Base-by-base conservation (phyloP, 2,329 filamentous ascomycete genomes). In the Coniochaeta sp. region DNA sequence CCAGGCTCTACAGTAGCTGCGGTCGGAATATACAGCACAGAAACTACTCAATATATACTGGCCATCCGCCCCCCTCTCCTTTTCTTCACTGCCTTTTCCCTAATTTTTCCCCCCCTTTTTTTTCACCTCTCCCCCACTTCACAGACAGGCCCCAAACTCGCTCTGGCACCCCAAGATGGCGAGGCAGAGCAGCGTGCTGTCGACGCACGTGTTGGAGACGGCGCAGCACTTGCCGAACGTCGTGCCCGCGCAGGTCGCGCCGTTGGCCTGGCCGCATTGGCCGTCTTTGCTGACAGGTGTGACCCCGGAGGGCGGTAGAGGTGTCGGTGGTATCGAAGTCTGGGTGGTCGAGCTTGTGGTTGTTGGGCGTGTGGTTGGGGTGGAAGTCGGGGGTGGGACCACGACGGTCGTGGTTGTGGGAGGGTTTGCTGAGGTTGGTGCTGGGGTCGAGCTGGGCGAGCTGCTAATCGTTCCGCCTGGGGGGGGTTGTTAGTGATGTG, bases 231-330 rank as follows among this genome's bases (percentile, higher is more conserved):
- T 58, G 2, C 67, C 67, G 26, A 65, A 65, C 19, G 28, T 19
- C 40, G 63, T 64, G 14, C 66, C 67, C 3, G 44, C 34, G 59
- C 67, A 68, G 1, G 67, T 68, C 59, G 65, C 62, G 12, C 60
- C 30, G 14, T 59, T 59, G 2, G 62, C 62, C 4, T 62, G 36
- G 2, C 67, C 67, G 52, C 67, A 68, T 14, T 44, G 54, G 16
- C 66, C 67, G 56, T 67, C 61, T 22, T 32, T 55, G 54, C 64
- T 68, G 40, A 63, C 22, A 5, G 61, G 44, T n/a, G 63, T 55
- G 36, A 44, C 62, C 24, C 50, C 30, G 16, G 61, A 61, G 14
- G 58, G 44, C 1, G 63, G 61, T 8, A 61, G 58, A 1, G 38
- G 38, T 6, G 47, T 59, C 5, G 50, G n/a, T 59, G 56, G 56